Conservation (phyloP, 805 yeast genomes). For the Saccharomycopsis synnaedendra region DNA sequence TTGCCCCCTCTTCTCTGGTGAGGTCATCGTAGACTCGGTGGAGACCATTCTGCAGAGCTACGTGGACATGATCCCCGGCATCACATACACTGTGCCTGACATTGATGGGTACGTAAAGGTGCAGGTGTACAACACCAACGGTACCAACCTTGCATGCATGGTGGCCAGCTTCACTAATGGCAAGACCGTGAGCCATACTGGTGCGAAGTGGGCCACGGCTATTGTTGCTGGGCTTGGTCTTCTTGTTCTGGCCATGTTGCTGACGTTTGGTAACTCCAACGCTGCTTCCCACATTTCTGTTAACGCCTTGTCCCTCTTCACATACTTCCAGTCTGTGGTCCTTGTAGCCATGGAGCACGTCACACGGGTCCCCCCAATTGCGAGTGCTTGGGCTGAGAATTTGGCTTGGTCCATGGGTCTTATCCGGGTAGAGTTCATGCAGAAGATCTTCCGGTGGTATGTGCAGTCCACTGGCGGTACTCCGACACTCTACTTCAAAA, state of each 20-base stretch:
- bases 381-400: slow-evolving; percentile 85
- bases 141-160: slow-evolving; percentile 52
- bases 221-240: slow-evolving; percentile 83
- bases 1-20: slow-evolving; percentile 81
- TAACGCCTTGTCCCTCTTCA: slow-evolving; percentile 70
- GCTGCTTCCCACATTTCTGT: slow-evolving; percentile 88
- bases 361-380: slow-evolving; percentile 83
- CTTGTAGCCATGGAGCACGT: slow-evolving; percentile 79
- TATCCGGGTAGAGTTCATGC: slow-evolving; percentile 72
- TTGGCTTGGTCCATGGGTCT: slow-evolving; percentile 94
- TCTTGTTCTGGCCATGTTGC: slow-evolving; percentile 66
- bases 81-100: slow-evolving; percentile 80
- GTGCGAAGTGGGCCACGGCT: slow-evolving; percentile 91
- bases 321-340: slow-evolving; percentile 82
- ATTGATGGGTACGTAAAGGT: slow-evolving; percentile 70
- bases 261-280: slow-evolving; percentile 77
- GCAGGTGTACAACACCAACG: slow-evolving; percentile 27
- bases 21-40: slow-evolving; percentile 62
- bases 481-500: slow-evolving; percentile 52
- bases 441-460: slow-evolving; percentile 73
- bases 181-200: slow-evolving; percentile 67
- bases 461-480: slow-evolving; percentile 83
- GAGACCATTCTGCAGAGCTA: slow-evolving; percentile 42
- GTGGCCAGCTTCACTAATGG: slow-evolving; percentile 69
- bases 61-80: slow-evolving; percentile 58